Conservation (phyloP, 2,329 filamentous ascomycete genomes). For the Penicillium hesseltinei region DNA sequence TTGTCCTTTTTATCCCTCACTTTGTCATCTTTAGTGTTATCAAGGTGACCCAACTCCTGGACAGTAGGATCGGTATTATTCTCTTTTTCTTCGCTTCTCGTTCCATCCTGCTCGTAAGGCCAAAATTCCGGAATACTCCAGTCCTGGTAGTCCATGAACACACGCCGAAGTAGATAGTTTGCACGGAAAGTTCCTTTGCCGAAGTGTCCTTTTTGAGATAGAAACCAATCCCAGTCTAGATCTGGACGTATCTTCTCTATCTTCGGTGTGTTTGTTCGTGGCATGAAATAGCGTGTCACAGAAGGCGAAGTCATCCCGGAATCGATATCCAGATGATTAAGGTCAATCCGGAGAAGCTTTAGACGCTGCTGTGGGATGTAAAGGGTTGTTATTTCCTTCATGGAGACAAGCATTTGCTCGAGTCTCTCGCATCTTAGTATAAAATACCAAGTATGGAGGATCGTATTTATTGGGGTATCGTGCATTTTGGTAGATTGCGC, state of each 20-base stretch:
- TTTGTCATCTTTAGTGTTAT: not conserved
- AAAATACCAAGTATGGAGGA: not conserved
- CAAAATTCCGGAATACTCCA: not conserved
- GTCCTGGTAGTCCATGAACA: not conserved
- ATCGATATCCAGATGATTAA: not conserved
- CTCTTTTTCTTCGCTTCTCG: not conserved
- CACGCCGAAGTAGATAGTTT: not conserved
- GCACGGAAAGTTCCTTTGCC: not conserved
- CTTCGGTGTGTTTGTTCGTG: not conserved
- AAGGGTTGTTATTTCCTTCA: not conserved
- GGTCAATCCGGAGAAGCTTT: not conserved
- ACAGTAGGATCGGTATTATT: not conserved
- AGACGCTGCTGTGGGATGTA: not conserved
- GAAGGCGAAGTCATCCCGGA: not conserved
- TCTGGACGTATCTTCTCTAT: not conserved
- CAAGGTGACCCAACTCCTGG: not conserved
- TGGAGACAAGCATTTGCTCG: not conserved
- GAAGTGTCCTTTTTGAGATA: not conserved
- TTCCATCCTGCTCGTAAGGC: not conserved
- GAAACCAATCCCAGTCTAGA: not conserved
- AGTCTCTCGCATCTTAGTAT: not conserved
- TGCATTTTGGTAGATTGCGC: not conserved
- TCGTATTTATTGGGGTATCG: not conserved
- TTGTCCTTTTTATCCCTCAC: not conserved
- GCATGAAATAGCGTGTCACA: not conserved